A percentile compares a stretch with the other conserved stretches of the same genome.
These are phyloP conservation scores for Tricholoma flavovirens DNA, from an alignment of 768 basidiomycete genomes.

Conservation along the genomic window DNA sequence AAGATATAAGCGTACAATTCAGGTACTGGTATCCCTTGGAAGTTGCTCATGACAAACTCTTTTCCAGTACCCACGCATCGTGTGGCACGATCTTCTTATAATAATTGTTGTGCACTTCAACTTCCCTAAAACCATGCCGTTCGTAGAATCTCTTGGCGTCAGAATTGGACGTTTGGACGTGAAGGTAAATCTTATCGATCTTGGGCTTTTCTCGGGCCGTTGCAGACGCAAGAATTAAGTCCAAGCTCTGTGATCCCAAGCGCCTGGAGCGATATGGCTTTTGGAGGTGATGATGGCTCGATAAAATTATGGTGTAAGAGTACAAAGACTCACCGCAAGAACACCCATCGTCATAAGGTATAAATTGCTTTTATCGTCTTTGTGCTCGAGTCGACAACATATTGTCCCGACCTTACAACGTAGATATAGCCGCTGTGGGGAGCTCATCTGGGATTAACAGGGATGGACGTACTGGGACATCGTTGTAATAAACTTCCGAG, in stretches of 20 bases:
- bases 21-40: background rate
- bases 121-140: constrained; percentile 71
- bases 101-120: constrained; percentile 62
- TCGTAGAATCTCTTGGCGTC: constrained; percentile 81
- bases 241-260: constrained; percentile 67
- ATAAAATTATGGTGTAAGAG: constrained; percentile 7
- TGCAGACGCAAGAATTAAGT: constrained; percentile 63
- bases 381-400: constrained; percentile 77
- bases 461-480: constrained; percentile 55
- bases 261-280: constrained; percentile 83
- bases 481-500: constrained; percentile 80
- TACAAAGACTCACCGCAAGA: constrained; percentile 58
- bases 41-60: constrained; percentile 16
- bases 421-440: background rate
- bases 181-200: constrained; percentile 70
- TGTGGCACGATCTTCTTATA: constrained; percentile 86
- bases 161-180: constrained; percentile 80
- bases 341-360: constrained; percentile 94
- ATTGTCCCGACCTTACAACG: constrained; percentile 69
- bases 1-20: background rate
- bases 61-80: constrained; percentile 86
- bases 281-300: background rate
- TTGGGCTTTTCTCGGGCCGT: constrained; percentile 50
- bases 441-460: background rate
- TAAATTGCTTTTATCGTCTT: constrained; percentile 48